phyloP scores from a whole-genome alignment of 768 basidiomycete genomes.

The Mycena sanguinolenta region DNA sequence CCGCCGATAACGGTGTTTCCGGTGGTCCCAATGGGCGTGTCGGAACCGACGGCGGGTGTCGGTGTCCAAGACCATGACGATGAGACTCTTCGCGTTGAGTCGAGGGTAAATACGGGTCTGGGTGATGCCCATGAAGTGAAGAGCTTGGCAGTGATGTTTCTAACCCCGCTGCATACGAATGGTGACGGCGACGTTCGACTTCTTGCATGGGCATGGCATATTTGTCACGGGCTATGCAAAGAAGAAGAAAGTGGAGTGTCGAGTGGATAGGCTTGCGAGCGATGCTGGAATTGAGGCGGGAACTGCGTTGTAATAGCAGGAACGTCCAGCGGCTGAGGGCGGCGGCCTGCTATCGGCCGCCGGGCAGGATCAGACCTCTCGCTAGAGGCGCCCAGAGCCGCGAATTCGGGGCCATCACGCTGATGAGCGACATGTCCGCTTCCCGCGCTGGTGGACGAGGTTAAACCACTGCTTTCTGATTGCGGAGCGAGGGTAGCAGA shows the following conservation, averaged over 20 bases:
- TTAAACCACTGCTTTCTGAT: constrained; percentile 32
- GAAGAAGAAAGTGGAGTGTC: constrained; percentile 25
- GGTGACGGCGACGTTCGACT: constrained; percentile 7
- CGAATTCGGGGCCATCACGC: constrained; percentile 4
- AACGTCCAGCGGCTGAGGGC: constrained; percentile 27
- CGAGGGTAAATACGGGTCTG: constrained; percentile 8
- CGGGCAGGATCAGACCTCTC: not conserved
- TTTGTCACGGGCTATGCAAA: constrained; percentile 7
- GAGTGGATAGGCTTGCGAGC: constrained; percentile 3
- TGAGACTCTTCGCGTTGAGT: constrained; percentile 13
- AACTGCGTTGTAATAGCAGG: constrained; percentile 35
- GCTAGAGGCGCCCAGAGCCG: not conserved
- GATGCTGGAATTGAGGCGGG: no score
- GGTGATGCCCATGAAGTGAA: constrained; percentile 13
- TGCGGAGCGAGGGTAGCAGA: constrained; percentile 40
- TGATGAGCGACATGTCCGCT: not conserved
- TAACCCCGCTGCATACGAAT: constrained; percentile 1
- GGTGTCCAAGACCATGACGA: not conserved
- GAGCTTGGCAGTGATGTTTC: constrained; percentile 26
- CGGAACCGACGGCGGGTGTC: not conserved
- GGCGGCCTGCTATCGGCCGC: constrained; percentile 13
- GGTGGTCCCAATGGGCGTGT: constrained; percentile 7
- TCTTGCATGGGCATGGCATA: not conserved
- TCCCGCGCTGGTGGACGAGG: constrained; percentile 2
- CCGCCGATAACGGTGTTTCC: constrained; percentile 23